Evolutionary conservation across 176 grass and related monocot species (phyloP).

Genomic region (Miscanthus lutarioriparius): DNA sequence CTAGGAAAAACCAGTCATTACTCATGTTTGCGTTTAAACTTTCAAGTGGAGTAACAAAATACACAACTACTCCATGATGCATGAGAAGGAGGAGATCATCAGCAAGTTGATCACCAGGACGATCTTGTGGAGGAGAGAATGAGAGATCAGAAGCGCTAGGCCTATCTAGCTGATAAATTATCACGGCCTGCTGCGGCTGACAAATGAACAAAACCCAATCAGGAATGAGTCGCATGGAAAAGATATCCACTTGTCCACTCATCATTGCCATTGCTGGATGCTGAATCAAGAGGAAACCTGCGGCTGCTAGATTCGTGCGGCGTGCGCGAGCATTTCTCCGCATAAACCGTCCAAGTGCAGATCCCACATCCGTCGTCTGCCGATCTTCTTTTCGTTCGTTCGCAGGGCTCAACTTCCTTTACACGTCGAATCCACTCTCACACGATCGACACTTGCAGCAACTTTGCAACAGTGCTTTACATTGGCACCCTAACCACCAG

Average conservation of each 20-base stretch:
- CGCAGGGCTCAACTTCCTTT: not conserved
- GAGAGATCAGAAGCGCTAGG: not conserved
- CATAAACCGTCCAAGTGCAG: slow-evolving; percentile 6
- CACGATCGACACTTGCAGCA: slow-evolving; percentile 8
- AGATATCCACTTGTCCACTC: slow-evolving; percentile 1
- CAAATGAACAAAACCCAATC: not conserved
- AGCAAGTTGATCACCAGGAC: not conserved
- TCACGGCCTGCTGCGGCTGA: not conserved
- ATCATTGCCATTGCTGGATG: not conserved
- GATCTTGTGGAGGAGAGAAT: not conserved
- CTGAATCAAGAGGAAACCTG: not conserved
- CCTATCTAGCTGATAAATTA: not conserved
- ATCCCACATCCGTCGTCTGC: not conserved
- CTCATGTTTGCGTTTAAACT: not conserved
- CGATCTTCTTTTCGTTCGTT: not conserved
- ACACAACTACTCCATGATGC: not conserved
- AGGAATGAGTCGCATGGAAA: not conserved
- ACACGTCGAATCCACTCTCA: not conserved
- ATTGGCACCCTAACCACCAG: not conserved
- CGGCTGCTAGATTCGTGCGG: not conserved
- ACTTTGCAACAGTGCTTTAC: not conserved
- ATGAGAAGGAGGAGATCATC: not conserved
- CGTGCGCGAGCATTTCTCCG: slow-evolving; percentile 38
- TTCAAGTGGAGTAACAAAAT: not conserved
- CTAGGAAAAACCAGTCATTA: too few relatives aligned